These are phyloP conservation scores for Termitomyces sp. DNA, from an alignment of 1,284 basidiomycete genomes.

Conservation along the genomic window DNA sequence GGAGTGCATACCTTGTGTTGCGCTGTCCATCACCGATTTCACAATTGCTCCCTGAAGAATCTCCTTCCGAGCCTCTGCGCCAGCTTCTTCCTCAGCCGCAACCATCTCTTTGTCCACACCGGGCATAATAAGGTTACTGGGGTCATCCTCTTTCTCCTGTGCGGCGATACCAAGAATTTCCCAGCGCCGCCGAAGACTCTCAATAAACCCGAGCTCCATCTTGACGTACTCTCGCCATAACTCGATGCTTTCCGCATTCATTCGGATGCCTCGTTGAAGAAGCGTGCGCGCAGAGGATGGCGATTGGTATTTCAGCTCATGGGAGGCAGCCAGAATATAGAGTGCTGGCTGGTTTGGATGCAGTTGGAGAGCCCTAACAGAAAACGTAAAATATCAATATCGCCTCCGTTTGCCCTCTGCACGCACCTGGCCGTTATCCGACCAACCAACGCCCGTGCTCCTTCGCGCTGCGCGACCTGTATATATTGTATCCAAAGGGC, in stretches of 20 bases:
- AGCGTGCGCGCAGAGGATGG: constrained; percentile 81
- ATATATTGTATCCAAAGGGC: constrained; percentile 89
- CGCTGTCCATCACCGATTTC: constrained; percentile 59
- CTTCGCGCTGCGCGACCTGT: constrained; percentile 75
- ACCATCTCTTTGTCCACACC: constrained; percentile 7
- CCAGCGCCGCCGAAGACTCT: constrained; percentile 81
- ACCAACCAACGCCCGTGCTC: constrained; percentile 77
- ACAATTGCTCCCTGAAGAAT: constrained; percentile 73
- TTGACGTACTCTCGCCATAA: constrained; percentile 88
- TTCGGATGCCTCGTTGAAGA: constrained; percentile 80
- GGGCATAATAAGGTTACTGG: constrained; percentile 22
- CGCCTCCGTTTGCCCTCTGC: no score
- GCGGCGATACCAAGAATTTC: constrained; percentile 62
- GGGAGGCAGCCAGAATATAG: constrained; percentile 83
- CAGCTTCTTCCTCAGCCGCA: constrained; percentile 25
- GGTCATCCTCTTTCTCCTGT: constrained; percentile 4
- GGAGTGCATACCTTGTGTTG: constrained; percentile 50
- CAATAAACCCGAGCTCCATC: constrained; percentile 88
- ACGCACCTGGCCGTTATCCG: constrained; percentile 70
- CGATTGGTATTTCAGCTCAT: constrained; percentile 77
- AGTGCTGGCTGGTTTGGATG: constrained; percentile 78
- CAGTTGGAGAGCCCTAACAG: constrained; percentile 72
- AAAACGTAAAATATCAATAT: constrained; percentile 4
- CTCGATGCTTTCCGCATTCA: constrained; percentile 65
- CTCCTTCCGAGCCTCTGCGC: constrained; percentile 48